Percentiles rank a stretch among this genome's conserved stretches.
Evolutionary conservation across 257 asterid genomes (phyloP).

Genomic region (Solanum bulbocastanum): DNA sequence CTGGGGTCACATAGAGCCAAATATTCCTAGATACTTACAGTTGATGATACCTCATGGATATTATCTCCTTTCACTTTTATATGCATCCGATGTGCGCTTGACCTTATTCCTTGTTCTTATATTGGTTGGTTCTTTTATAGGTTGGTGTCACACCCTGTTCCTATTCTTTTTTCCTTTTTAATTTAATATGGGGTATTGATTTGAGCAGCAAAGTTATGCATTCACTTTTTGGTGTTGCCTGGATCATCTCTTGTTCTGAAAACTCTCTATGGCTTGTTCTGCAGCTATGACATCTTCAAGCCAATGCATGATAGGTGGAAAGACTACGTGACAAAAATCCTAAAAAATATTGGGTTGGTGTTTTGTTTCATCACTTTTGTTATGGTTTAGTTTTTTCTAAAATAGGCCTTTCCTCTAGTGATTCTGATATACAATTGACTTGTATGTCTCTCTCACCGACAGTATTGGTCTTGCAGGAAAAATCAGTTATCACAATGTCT

Average conservation of each 20-base stretch:
- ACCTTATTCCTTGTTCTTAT: too few relatives aligned
- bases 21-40: too few relatives aligned
- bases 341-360: conserved; percentile 61
- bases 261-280: conserved; percentile 4
- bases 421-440: background rate
- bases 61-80: too few relatives aligned
- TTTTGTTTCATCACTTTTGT: background rate
- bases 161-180: background rate
- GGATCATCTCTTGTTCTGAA: background rate
- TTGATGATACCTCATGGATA: too few relatives aligned
- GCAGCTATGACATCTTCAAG: conserved; percentile 59
- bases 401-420: background rate
- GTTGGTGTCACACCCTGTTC: too few relatives aligned
- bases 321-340: conserved; percentile 42
- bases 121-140: too few relatives aligned
- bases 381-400: background rate
- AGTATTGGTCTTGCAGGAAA: conserved; percentile 49
- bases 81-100: too few relatives aligned
- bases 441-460: background rate
- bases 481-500: conserved; percentile 68
- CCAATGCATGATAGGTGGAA: conserved; percentile 92
- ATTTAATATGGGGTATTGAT: background rate
- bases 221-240: background rate
- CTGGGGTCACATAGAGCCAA: too few relatives aligned
- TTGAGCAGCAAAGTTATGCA: background rate